Evolutionary conservation across 495 filamentous ascomycete genomes (phyloP), one percentile per base, ranked within the genome.

Genomic region (Oleoguttula mirabilis): DNA sequence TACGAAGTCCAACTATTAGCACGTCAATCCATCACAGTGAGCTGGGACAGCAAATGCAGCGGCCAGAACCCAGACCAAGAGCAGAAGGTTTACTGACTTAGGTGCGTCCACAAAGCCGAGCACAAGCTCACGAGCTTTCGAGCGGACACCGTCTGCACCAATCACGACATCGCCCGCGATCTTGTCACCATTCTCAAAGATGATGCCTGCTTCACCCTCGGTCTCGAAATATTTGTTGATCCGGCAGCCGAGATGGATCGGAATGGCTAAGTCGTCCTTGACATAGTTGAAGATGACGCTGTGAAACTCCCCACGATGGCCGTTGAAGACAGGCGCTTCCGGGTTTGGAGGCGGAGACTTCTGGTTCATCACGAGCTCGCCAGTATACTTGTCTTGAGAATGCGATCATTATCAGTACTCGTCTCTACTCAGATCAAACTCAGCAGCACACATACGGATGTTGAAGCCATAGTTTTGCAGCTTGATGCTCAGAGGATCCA

Each of bases 51-150:
- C 16, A 15, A 10, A 36, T 3, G 10, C 4, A 5, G n/a, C 6
- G 16, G 24, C 11, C 8, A 10, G 30, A n/a, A n/a, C n/a, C n/a
- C n/a, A n/a, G n/a, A n/a, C n/a, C n/a, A n/a, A n/a, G n/a, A n/a
- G n/a, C n/a, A n/a, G n/a, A n/a, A n/a, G n/a, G n/a, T n/a, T n/a
- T n/a, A n/a, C n/a, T n/a, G 63, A 66, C 55, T 75, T 73, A 0
- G 73, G 71, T 52, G 72, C 71, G 43, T 77, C 73, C 16, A 69
- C 66, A 32, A 75, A 75, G 21, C 75, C 75, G 1, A 76, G 59
- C 6, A 79, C 74, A 0, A 71, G 55, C 46, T 73, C 67, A 15
- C 74, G 62, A 3, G 73, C 73, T 51, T 70, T 75, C 14, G 70
- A 75, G 20, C 72, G 63, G 7, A 79, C 73, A 1, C 75, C 75